phyloP scores from a whole-genome alignment of 495 filamentous ascomycete species.

The Penicillium atrosanguineum region DNA sequence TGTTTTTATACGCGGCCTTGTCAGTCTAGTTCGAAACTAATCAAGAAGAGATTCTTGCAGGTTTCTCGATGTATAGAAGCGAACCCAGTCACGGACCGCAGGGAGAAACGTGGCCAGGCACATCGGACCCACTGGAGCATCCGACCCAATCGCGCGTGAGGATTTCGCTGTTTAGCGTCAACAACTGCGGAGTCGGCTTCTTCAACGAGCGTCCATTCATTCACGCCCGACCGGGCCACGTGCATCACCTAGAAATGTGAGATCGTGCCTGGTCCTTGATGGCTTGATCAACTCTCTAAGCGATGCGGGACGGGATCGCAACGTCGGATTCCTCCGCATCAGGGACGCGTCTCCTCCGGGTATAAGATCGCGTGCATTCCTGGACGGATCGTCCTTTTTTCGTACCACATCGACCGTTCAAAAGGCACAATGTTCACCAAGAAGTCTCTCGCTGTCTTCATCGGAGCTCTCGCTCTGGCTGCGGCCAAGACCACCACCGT shows the following conservation, averaged over 20 bases:
- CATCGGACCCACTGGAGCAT: not conserved
- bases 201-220: not conserved
- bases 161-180: not conserved
- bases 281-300: not conserved
- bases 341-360: not conserved
- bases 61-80: not conserved
- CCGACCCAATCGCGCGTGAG: not conserved
- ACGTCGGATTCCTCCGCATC: not conserved
- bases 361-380: constrained; percentile 6
- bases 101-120: not conserved
- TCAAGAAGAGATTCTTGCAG: no score
- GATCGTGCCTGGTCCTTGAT: not conserved
- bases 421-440: constrained; percentile 22
- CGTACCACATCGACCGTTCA: not conserved
- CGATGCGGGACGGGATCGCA: not conserved
- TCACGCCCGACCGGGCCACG: not conserved
- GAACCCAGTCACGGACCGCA: not conserved
- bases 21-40: no score
- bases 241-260: not conserved
- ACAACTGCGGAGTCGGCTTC: not conserved
- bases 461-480: constrained; percentile 23
- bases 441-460: constrained; percentile 21
- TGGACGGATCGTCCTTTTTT: not conserved
- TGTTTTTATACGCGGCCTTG: no score
- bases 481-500: constrained; percentile 29